Conservation (phyloP, 805 yeast genomes). For the Ogataea pini region DNA sequence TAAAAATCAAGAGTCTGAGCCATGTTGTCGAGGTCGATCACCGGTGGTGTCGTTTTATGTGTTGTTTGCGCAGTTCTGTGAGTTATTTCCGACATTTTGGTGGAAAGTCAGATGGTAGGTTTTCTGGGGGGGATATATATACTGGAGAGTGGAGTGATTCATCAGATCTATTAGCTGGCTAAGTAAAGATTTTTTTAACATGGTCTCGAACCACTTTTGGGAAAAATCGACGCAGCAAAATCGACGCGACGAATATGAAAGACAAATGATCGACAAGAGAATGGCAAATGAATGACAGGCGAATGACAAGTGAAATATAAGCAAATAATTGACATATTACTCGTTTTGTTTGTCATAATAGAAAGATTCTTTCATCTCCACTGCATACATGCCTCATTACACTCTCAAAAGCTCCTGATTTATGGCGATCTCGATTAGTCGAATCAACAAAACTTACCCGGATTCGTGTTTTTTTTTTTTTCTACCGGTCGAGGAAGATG, state of each 20-base stretch:
- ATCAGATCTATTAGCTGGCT: not conserved
- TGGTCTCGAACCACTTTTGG: slow-evolving; percentile 8
- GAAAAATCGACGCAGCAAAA: not conserved
- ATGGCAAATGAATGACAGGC: too few species aligned
- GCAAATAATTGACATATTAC: too few species aligned
- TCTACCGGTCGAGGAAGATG: not conserved
- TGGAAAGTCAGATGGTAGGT: not conserved
- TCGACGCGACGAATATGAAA: too few species aligned
- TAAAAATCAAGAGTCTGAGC: slow-evolving; percentile 54
- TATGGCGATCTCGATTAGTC: too few species aligned
- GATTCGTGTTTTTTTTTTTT: not conserved
- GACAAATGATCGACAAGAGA: too few species aligned
- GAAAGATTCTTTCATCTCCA: too few species aligned
- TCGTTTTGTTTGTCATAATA: too few species aligned
- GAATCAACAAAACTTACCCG: too few species aligned
- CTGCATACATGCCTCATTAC: too few species aligned
- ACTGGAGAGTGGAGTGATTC: not conserved
- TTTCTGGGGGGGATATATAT: not conserved
- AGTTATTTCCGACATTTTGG: slow-evolving; percentile 22
- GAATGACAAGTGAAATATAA: too few species aligned
- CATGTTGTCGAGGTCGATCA: slow-evolving; percentile 25
- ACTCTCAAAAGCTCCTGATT: too few species aligned
- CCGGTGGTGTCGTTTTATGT: slow-evolving; percentile 27
- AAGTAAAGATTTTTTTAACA: not conserved
- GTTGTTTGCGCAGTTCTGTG: slow-evolving; percentile 23